Conservation (phyloP, 805 yeast species). For the Komagataella mondaviorum region DNA sequence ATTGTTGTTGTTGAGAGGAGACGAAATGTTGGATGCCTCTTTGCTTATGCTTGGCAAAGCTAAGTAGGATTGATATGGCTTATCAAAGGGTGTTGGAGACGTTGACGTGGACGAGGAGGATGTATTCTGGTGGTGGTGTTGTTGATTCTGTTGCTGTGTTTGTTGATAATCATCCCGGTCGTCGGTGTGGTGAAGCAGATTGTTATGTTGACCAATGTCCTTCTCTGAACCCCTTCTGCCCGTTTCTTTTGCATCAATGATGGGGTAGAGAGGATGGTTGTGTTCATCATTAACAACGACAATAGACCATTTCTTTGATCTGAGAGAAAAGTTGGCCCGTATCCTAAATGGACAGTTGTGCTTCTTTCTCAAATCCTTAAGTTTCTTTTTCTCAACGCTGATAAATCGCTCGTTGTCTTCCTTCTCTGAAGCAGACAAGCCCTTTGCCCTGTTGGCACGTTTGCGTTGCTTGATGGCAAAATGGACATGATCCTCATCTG, state of each 20-base stretch:
- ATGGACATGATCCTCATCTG: conserved; percentile 5
- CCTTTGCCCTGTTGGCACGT: conserved; percentile 1
- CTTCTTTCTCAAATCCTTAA: conserved; percentile 7
- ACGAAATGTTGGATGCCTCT: neutral
- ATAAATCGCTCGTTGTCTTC: conserved; percentile 4
- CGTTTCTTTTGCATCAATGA: neutral
- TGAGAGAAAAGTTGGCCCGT: conserved; percentile 44
- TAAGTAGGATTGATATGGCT: neutral
- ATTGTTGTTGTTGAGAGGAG: neutral
- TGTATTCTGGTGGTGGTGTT: conserved; percentile 2
- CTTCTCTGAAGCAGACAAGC: neutral
- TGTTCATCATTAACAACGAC: conserved; percentile 48
- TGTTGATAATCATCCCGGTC: neutral
- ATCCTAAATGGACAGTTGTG: conserved; percentile 50
- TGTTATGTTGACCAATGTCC: conserved; percentile 8
- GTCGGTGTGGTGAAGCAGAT: conserved; percentile 9
- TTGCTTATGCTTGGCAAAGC: neutral
- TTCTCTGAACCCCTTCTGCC: neutral
- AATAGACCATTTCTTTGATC: conserved; percentile 42
- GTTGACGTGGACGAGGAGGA: neutral
- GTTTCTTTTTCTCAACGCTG: conserved; percentile 1
- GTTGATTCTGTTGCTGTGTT: conserved; percentile 2
- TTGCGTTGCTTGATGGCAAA: conserved; percentile 3
- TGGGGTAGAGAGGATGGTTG: conserved; percentile 31
- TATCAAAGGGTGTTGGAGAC: neutral